A percentile compares a stretch with the other conserved stretches of the same genome.
Conservation (phyloP, 2,329 filamentous ascomycete species). For the Annulohypoxylon truncatum region DNA sequence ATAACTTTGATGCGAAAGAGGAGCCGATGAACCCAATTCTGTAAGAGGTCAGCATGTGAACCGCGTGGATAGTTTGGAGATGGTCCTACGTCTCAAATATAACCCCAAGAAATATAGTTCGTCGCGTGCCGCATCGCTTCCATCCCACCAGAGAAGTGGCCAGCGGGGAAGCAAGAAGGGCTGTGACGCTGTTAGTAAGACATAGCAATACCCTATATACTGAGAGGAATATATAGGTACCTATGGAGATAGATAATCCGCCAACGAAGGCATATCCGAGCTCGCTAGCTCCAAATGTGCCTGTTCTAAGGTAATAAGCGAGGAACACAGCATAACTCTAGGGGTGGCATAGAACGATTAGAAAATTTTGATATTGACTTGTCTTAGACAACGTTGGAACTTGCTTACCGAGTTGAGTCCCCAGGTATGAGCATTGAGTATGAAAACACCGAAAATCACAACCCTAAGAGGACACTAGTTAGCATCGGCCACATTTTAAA, state of each 20-base stretch:
- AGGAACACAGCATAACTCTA: constrained; percentile 69
- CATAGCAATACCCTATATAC: constrained; percentile 25
- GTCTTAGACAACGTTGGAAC: background rate
- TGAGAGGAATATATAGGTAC: constrained; percentile 45
- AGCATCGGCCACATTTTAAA: constrained; percentile 1
- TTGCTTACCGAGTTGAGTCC: constrained; percentile 72
- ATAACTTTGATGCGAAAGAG: constrained; percentile 74
- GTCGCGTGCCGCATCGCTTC: constrained; percentile 72
- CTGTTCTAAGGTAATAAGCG: constrained; percentile 66
- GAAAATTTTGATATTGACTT: background rate
- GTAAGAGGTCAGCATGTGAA: constrained; percentile 1
- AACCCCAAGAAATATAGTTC: constrained; percentile 72
- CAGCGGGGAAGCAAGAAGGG: constrained; percentile 75
- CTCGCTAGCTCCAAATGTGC: constrained; percentile 71
- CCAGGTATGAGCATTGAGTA: constrained; percentile 79
- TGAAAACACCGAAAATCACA: constrained; percentile 64
- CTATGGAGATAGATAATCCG: constrained; percentile 71
- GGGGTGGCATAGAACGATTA: constrained; percentile 20
- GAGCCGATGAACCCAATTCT: constrained; percentile 73
- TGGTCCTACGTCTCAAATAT: constrained; percentile 65
- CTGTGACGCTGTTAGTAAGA: constrained; percentile 50
- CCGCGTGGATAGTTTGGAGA: background rate
- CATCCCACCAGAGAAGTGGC: constrained; percentile 65
- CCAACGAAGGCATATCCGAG: constrained; percentile 84
- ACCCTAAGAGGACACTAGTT: constrained; percentile 53